phyloP scores from a whole-genome alignment of 176 grass and related monocot genomes.

The Alloteropsis semialata region DNA sequence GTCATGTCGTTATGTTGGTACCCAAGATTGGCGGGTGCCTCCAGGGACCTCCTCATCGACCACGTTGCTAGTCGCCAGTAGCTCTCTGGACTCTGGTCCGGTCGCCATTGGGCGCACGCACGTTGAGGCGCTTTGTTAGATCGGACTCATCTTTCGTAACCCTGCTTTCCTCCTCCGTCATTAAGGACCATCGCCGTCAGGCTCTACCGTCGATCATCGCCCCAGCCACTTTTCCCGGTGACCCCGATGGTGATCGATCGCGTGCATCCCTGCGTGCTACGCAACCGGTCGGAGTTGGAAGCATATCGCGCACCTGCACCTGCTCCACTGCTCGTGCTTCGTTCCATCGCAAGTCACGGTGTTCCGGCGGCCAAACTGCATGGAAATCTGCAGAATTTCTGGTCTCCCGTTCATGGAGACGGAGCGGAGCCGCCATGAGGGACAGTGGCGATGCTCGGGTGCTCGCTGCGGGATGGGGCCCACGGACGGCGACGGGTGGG shows the following conservation, averaged over 20 bases:
- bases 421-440: neutral
- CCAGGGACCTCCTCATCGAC: neutral
- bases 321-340: neutral
- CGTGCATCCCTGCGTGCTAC: conserved; percentile 19
- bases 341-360: neutral
- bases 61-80: neutral
- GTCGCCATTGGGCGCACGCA: conserved; percentile 15
- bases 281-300: neutral
- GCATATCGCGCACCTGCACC: neutral
- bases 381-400: neutral
- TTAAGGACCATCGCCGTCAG: conserved; percentile 15
- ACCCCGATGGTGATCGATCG: too few relatives aligned
- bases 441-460: neutral
- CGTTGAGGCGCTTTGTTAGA: conserved; percentile 34
- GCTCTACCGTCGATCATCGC: conserved; percentile 1
- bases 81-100: neutral
- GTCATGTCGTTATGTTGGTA: neutral
- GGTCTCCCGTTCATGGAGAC: neutral
- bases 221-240: neutral
- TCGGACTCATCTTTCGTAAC: conserved; percentile 32
- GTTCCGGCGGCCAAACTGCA: neutral
- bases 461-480: neutral
- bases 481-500: neutral
- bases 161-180: neutral
- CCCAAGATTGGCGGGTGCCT: conserved; percentile 16